Conservation (phyloP, 2,329 filamentous ascomycete species). For the Epichloe uncinata region DNA sequence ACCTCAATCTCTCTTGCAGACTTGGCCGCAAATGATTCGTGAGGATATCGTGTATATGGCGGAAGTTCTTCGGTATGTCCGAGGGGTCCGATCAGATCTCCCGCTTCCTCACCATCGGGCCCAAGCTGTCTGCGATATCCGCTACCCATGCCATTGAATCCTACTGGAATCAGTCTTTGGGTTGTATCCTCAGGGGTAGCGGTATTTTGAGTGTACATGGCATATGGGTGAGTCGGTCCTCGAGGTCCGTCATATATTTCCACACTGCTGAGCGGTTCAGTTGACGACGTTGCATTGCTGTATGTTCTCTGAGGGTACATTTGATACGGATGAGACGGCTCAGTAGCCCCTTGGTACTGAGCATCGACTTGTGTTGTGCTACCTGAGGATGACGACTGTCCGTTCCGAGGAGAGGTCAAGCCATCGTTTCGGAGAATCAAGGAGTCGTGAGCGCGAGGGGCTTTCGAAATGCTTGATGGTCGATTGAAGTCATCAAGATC, state of each 20-base stretch:
- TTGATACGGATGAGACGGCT: constrained; percentile 71
- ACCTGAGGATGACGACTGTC: constrained; percentile 1
- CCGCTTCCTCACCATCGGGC: constrained; percentile 73
- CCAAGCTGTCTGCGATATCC: constrained; percentile 61
- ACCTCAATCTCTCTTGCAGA: constrained; percentile 14
- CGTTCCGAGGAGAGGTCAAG: constrained; percentile 13
- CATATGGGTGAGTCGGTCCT: constrained; percentile 73
- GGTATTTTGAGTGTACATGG: constrained; percentile 73
- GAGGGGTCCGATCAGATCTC: constrained; percentile 74
- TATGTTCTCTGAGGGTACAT: constrained; percentile 66
- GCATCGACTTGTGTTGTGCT: constrained; percentile 34
- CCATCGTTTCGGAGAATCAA: constrained; percentile 41
- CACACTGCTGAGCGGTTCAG: constrained; percentile 27
- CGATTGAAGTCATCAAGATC: constrained; percentile 18
- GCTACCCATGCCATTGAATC: constrained; percentile 56
- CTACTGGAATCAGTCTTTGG: constrained; percentile 45
- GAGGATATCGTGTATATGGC: constrained; percentile 81
- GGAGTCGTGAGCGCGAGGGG: constrained; percentile 33
- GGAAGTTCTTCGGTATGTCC: constrained; percentile 86
- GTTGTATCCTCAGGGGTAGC: constrained; percentile 36
- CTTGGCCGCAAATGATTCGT: constrained; percentile 46
- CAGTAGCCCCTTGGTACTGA: constrained; percentile 55
- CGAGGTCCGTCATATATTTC: constrained; percentile 43
- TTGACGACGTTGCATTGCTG: constrained; percentile 61
- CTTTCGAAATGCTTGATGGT: constrained; percentile 44